Base-by-base conservation (phyloP, 2,329 filamentous ascomycete species). In the Fusarium torreyae region DNA sequence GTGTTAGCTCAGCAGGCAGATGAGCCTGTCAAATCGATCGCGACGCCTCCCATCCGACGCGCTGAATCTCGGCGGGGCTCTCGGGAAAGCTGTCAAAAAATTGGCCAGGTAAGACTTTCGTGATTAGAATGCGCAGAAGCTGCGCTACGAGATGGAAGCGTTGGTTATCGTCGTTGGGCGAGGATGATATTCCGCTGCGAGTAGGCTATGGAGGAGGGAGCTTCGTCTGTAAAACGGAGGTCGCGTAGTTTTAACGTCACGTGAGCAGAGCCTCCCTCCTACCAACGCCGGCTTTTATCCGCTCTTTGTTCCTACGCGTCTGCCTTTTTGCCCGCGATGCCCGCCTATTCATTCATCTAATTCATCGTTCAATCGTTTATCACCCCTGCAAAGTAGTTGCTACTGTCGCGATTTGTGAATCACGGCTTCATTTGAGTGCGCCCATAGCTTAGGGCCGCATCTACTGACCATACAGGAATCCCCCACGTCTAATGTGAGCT, bases 21-120 rank as follows among this genome's bases (percentile, higher is more conserved):
- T 78, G 80, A 82, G 85, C 85, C 84, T 81, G 81, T 81, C 79
- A 81, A 79, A 77, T 79, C 77, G 73, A 75, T 78, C 76, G 79
- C 77, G 77, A 77, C 76, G 77, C 78, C 79, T 81, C 82, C 81
- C 84, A 86, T 86, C 78, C 82, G 82, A 81, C 76, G 76, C 76
- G 75, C 73, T 69, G 33, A 66, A 67, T 60, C 59, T 66, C 36
- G 58, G 44, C 49, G 60, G 65, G 53, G 57, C 66, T 45, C 60
- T 71, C 58, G 70, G 57, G 44, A 60, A 60, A 55, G 43, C 43
- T 60, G 45, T 44, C 26, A 54, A 63, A 57, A 50, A 31, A 43
- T 44, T 61, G 51, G 36, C 28, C 46, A 46, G 26, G 52, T 45
- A 34, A 43, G 26, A 43, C 26, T 38, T 58, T 58, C 54, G 63